These are phyloP conservation scores for Fusarium begoniae DNA, from an alignment of 2,329 filamentous ascomycete species.

Conservation along the genomic window DNA sequence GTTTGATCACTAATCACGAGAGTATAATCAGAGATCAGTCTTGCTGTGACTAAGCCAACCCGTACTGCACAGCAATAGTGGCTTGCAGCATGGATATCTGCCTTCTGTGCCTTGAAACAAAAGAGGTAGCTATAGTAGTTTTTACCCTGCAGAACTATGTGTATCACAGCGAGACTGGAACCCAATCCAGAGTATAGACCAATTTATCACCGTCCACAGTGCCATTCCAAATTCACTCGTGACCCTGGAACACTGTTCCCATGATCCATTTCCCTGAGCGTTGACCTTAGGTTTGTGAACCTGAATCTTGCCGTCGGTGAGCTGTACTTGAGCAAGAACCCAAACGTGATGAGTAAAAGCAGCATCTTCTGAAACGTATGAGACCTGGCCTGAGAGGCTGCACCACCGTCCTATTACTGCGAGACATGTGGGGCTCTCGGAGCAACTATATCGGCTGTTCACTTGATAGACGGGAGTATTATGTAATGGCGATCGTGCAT, in stretches of 20 bases:
- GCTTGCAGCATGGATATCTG: background rate
- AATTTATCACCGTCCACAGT: background rate
- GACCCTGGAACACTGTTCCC: too few species aligned
- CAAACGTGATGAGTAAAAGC: background rate
- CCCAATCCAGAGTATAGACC: background rate
- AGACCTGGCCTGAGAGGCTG: background rate
- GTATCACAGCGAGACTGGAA: background rate
- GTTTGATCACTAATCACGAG: background rate
- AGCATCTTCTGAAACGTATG: background rate
- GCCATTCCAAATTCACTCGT: too few species aligned
- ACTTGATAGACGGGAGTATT: background rate
- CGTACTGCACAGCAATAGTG: background rate
- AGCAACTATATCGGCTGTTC: background rate
- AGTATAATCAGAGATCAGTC: background rate
- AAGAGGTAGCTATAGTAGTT: too few species aligned
- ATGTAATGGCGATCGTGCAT: background rate
- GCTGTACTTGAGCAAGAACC: background rate
- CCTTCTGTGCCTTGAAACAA: background rate
- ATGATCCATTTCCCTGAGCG: too few species aligned
- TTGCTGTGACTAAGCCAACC: background rate
- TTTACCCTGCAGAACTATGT: too few species aligned
- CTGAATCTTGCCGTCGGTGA: background rate
- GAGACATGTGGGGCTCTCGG: background rate
- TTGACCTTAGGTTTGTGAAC: too few species aligned
- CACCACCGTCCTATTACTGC: background rate